A percentile compares a stretch with the other conserved stretches of the same genome.
These are phyloP conservation scores for Phaeosphaeria sp. DNA, from an alignment of 2,329 filamentous ascomycete genomes.

Conservation along the genomic window DNA sequence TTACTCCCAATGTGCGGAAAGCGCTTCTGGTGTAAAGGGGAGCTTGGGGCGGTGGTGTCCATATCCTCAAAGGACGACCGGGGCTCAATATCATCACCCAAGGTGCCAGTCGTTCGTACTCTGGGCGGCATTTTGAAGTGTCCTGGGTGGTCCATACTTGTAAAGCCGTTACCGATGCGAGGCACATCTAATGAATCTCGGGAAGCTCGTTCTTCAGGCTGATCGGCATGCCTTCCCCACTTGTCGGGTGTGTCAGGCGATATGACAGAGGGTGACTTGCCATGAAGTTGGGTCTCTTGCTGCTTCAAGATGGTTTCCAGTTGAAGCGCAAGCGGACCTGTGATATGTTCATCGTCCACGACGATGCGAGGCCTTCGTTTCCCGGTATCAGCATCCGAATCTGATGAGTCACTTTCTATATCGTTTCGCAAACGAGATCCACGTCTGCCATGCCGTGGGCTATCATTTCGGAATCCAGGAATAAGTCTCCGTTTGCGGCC, in stretches of 20 bases:
- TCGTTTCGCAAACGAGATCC: constrained; percentile 34
- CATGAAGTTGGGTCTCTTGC: constrained; percentile 47
- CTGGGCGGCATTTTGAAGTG: constrained; percentile 30
- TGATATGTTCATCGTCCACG: constrained; percentile 50
- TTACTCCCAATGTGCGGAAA: constrained; percentile 43
- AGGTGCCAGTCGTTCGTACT: constrained; percentile 17
- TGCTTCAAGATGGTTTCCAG: constrained; percentile 53
- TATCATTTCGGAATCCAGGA: constrained; percentile 41
- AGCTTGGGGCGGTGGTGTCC: constrained; percentile 48
- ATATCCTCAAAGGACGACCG: constrained; percentile 48
- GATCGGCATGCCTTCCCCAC: constrained; percentile 39
- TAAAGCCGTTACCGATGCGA: constrained; percentile 24
- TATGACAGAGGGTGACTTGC: constrained; percentile 44
- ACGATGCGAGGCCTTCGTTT: constrained; percentile 59
- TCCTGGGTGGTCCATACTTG: constrained; percentile 20
- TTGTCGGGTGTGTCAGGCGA: constrained; percentile 53
- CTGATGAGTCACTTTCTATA: constrained; percentile 41
- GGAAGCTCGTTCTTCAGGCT: constrained; percentile 15
- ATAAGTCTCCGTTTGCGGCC: constrained; percentile 45
- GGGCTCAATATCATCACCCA: constrained; percentile 38
- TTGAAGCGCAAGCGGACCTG: constrained; percentile 54
- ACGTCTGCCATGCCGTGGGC: constrained; percentile 37
- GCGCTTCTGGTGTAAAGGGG: constrained; percentile 40
- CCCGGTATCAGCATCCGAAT: constrained; percentile 57
- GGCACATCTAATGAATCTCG: constrained; percentile 37